Evolutionary conservation across 2,329 filamentous ascomycete species (phyloP), one percentile per base, ranked within the genome.

Genomic region (Diaporthe citriasiana): DNA sequence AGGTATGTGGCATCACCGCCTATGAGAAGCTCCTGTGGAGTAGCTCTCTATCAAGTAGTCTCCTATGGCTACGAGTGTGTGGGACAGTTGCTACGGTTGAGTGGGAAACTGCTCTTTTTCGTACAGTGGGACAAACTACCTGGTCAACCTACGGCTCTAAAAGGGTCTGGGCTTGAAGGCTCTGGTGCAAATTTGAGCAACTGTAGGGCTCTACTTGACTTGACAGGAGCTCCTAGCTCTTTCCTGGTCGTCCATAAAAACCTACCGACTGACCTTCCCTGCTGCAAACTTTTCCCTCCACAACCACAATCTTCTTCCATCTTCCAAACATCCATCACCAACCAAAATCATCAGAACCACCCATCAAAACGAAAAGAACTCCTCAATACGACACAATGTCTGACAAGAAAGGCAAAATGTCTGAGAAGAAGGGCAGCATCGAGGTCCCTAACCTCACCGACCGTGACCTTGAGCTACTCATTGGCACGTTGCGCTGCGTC

Each of bases 391-490:
- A n/a, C 51, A 59, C 13, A 51, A 73, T 71, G 71, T 65, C 66
- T 50, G 19, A 13, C 15, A 40, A 53, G 33, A 42, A 35, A 17
- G 19, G 9, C n/a, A n/a, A n/a, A n/a, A n/a, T n/a, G n/a, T n/a
- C n/a, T 6, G 19, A 22, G 19, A 47, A 47, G 45, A n/a, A n/a
- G n/a, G n/a, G n/a, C n/a, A 22, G 6, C 1, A 30, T 10, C 57
- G 17, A 45, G 25, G 6, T 63, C 1, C 33, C 63, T 4, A 1
- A 13, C 1, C 19, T 73, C 19, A 33, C 66, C 8, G 17, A 33
- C 1, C 72, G 72, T 1, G 72, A 73, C 38, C 17, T 70, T 5
- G 47, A 73, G 72, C 17, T 73, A 1, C 47, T 70, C 33, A 17
- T 73, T 5, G 0, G 9, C 6, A 56, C 47, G 13, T n/a, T 69